phyloP scores from a whole-genome alignment of 2,329 filamentous ascomycete species.

The Exophiala dermatitidis region DNA sequence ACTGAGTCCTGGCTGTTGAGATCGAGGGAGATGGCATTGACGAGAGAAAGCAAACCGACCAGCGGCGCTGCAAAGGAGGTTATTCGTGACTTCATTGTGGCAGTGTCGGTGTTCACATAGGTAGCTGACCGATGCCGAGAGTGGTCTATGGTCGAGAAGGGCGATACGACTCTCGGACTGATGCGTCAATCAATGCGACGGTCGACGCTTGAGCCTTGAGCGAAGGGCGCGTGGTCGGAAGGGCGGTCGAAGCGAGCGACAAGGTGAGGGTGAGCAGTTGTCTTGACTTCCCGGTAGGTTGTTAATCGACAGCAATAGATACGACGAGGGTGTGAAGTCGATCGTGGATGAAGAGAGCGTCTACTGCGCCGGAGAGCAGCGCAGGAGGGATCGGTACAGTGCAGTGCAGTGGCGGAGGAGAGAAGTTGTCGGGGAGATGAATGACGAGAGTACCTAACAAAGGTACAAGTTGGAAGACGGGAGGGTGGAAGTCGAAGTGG shows the following conservation, averaged over 20 bases:
- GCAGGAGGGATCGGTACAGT: too few relatives aligned
- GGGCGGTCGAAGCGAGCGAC: neutral
- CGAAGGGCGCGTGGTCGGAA: neutral
- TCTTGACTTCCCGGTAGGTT: neutral
- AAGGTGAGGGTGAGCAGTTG: neutral
- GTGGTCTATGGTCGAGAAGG: neutral
- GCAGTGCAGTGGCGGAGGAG: neutral
- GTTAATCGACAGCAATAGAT: neutral
- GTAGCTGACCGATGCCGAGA: neutral
- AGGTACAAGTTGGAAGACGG: too few relatives aligned
- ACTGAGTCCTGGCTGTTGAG: conserved; percentile 30
- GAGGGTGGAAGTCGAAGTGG: too few relatives aligned
- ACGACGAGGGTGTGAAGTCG: neutral
- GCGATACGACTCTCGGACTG: neutral
- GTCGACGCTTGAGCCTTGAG: neutral
- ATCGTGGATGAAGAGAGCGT: neutral
- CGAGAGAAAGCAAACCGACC: conserved; percentile 21
- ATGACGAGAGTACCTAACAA: too few relatives aligned
- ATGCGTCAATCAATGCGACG: neutral
- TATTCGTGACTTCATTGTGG: conserved; percentile 15
- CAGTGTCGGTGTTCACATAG: neutral
- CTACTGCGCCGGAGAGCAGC: too few relatives aligned
- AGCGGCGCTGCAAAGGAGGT: conserved; percentile 17
- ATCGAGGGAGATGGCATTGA: conserved; percentile 16
- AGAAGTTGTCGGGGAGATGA: neutral